Evolutionary conservation across 805 yeast genomes (phyloP), one percentile per base, ranked within the genome.

Genomic region (Tetrapisispora iriomotensis): DNA sequence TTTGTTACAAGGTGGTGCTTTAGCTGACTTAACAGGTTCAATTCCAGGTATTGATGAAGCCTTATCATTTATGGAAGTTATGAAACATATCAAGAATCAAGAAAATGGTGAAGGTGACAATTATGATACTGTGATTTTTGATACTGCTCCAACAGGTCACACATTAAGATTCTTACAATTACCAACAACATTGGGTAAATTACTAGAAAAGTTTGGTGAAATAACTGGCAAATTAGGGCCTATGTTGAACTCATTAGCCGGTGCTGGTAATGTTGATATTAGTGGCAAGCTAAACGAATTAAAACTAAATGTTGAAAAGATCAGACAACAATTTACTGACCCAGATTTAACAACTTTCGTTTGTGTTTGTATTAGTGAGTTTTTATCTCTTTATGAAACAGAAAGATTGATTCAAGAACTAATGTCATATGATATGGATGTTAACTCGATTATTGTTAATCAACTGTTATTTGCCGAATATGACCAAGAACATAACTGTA

Each of bases 141-240:
- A 92, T 62, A 92, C 99, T n/a, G 98, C 99, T 0, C 99, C 99
- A 51, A 92, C 99, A 0, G 99, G 99, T 27, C 99, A 92, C 64
- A 92, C 98, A 2, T 70, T 92, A 52, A 77, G 99, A 55, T 92
- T 92, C 62, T 71, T 92, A 60, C 96, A 88, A 64, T 75, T 92
- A 54, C 99, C 99, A 28, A 75, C 94, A 22, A 88, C 96, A 3
- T 68, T 92, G 45, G 94, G 87, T 52, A 86, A 85, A 60, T 72
- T 94, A 27, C 71, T 92, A 50, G 79, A 82, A 36, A 92, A 90
- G 58, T 79, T 92, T 60, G 79, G 87, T 53, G 94, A 86, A 51
- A 72, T 92, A 41, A 78, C 90, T 30, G 82, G 88, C 12, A 77
- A 75, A 54, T 74, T 92, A 51, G 99, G 97, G 1, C 96, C 97